Percentiles rank a stretch among this genome's conserved stretches.
Evolutionary conservation across 495 filamentous ascomycete genomes (phyloP).

Genomic region (Podospora bellae-mahoneyi): DNA sequence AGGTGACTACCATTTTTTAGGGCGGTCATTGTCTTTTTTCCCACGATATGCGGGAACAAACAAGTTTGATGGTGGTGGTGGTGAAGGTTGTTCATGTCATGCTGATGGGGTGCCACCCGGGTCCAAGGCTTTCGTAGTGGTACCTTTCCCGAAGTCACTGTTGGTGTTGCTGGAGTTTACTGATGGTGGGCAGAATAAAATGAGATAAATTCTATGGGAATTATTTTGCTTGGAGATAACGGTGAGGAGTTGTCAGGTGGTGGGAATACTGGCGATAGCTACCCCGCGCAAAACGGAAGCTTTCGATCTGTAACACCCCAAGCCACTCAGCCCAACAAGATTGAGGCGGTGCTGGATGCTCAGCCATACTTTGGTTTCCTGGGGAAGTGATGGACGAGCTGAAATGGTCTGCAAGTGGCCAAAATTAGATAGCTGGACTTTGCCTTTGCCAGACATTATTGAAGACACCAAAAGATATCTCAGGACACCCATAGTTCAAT

Average conservation of each 20-base stretch:
- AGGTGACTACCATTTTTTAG: neutral
- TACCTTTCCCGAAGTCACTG: neutral
- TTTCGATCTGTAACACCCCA: conserved; percentile 7
- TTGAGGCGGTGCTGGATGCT: conserved; percentile 6
- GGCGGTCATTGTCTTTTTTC: neutral
- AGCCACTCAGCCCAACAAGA: conserved; percentile 7
- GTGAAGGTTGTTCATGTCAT: neutral
- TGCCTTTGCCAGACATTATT: neutral
- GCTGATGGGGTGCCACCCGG: conserved; percentile 1
- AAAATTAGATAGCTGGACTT: neutral
- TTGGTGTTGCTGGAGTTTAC: neutral
- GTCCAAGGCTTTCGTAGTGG: conserved; percentile 1
- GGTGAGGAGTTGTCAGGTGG: neutral
- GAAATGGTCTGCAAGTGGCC: neutral
- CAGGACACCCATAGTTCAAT: no score
- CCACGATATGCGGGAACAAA: conserved; percentile 1
- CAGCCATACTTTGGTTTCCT: neutral
- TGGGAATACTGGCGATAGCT: neutral
- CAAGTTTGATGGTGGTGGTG: neutral
- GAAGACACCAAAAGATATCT: neutral
- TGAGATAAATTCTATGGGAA: neutral
- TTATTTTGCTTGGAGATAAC: neutral
- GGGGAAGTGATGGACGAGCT: neutral
- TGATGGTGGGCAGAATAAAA: neutral
- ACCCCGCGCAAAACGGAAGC: conserved; percentile 10